Base-by-base conservation (phyloP, 163 green algal species). In the Prototheca wickerhamii region DNA sequence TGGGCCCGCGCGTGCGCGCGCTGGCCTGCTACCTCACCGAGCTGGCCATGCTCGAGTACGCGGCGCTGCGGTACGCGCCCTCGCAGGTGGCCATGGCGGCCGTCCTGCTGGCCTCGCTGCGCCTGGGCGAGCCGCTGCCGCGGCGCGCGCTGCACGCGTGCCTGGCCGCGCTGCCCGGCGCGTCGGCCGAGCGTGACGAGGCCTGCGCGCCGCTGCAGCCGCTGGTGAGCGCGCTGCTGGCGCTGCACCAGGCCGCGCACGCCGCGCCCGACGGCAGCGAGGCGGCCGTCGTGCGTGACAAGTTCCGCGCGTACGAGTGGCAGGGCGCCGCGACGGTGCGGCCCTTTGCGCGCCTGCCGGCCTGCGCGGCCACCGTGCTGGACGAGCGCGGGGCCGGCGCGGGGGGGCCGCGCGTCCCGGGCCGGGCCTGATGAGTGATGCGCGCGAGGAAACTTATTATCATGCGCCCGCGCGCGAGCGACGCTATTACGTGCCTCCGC, bases 11-110 rank as follows among this genome's bases (percentile, higher is more conserved):
- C 32, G 37, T 63, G 10, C 43, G 59, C n/a, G 67, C 69, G 1
- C 56, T 86, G 32, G 74, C 80, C 2, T 64, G 70, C 49, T 87
- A 83, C 64, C 50, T 80, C n/a, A 63, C 65, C 35, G 77, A 87
- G 72, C 73, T 89, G 56, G 63, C 71, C 0, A 40, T 80, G 57
- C 66, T 89, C 34, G 81, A 86, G 31, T 83, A 83, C 35, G 46
- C 49, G 7, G 53, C 84, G 64, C 68, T 80, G 54, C 20, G 31
- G 31, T 74, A 63, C 63, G 46, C 59, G 23, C 77, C 79, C 25
- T 81, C 74, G 3, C 50, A 70, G 15, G 46, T 84, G 3, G 82
- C 79, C 0, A 70, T 67, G 1, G 67, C 74, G 4, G 71, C 77
- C 4, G 44, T 78, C 23, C 51, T 82, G 49, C 61, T 85, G 3